Conservation (phyloP, 257 asterid genomes). For the Capsicum rhomboideum region DNA sequence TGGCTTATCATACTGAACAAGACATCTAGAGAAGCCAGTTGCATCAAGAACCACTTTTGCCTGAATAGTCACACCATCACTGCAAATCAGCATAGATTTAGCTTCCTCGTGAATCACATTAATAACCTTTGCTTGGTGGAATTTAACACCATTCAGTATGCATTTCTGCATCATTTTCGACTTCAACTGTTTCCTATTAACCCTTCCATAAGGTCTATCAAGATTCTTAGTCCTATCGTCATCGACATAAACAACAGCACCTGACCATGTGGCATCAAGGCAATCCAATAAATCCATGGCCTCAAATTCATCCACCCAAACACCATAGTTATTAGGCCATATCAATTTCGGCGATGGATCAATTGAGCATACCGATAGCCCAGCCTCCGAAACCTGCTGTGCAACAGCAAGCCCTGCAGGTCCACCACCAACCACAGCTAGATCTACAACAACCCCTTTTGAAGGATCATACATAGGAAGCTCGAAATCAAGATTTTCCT, state of each 20-base stretch:
- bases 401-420: slow-evolving; percentile 99
- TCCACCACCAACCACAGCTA: slow-evolving; percentile 97
- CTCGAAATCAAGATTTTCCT: slow-evolving; percentile 90
- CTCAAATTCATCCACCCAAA: slow-evolving; percentile 99
- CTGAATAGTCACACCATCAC: slow-evolving; percentile 77
- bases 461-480: slow-evolving; percentile 84
- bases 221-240: slow-evolving; percentile 62
- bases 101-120: slow-evolving; percentile 83
- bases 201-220: slow-evolving; percentile 87
- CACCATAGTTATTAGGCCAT: slow-evolving; percentile 98
- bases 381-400: slow-evolving; percentile 95
- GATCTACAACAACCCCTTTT: slow-evolving; percentile 57
- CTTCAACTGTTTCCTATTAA: slow-evolving; percentile 73
- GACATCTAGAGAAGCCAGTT: slow-evolving; percentile 81
- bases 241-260: slow-evolving; percentile 64
- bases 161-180: slow-evolving; percentile 98
- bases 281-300: slow-evolving; percentile 98
- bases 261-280: slow-evolving; percentile 88
- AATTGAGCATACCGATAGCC: slow-evolving; percentile 84
- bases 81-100: slow-evolving; percentile 73
- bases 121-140: slow-evolving; percentile 92
- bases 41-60: slow-evolving; percentile 97
- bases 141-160: slow-evolving; percentile 79
- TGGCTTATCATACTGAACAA: slow-evolving; percentile 87
- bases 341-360: slow-evolving; percentile 87